Evolutionary conservation across 1,284 basidiomycete species (phyloP), one percentile per base, ranked within the genome.

Genomic region (Sporisorium iseilematis-ciliati): DNA sequence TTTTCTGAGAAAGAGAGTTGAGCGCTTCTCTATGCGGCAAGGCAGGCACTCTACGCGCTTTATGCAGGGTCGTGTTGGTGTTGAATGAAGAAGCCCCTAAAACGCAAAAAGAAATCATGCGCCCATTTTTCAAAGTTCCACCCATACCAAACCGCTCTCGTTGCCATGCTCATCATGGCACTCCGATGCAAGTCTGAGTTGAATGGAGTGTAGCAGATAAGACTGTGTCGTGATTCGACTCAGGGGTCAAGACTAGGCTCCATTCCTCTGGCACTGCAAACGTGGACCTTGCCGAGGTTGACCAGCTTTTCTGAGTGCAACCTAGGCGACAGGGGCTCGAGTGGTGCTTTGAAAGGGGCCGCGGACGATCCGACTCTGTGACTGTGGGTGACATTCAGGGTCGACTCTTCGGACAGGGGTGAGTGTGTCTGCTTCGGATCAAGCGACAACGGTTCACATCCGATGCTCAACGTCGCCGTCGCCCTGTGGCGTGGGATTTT

Each of bases 51-150:
- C 29, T 31, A 42, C 48, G 54, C 54, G 58, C 33, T 41, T 45
- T 23, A 55, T 65, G 69, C 69, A 65, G 69, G 68, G 68, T 65
- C 58, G 57, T 71, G 68, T 71, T 71, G 68, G 62, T n/a, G n/a
- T 54, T 65, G 62, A 65, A 18, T 29, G 29, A 29, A 29, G 8
- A 25, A 69, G 65, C 58, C 68, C 68, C 68, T 63, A 62, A 54
- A 65, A 50, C n/a, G n/a, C n/a, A n/a, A 31, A 14, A 21, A 38
- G 48, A 62, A 41, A 53, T 63, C 59, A 62, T 55, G 51, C 60
- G 40, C 51, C 38, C 26, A 40, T 10, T n/a, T n/a, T n/a, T n/a
- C 35, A 12, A 51, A 60, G 35, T 35, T 33, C 57, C 26, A 43
- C 53, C 4, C 38, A 21, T 33, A 26, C 45, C 16, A 48, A 5